phyloP scores from a whole-genome alignment of 352 stramenopile species.

The Globisporangium solare region DNA sequence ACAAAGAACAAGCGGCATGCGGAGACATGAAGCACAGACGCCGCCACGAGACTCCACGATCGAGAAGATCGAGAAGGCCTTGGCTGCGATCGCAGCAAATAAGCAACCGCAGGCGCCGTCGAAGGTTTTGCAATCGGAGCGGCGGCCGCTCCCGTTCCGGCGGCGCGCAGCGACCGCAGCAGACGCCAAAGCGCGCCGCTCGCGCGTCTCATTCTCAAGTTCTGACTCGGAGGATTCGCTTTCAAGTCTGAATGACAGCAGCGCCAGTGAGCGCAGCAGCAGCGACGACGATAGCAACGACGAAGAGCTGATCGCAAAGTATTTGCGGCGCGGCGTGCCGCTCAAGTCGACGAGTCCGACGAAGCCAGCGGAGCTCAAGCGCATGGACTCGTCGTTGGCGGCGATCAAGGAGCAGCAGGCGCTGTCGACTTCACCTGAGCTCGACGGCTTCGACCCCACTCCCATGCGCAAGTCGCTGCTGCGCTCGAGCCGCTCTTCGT shows the following conservation, averaged over 20 bases:
- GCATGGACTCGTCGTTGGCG: constrained; percentile 4
- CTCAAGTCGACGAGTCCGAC: constrained; percentile 6
- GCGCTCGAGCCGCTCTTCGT: not conserved
- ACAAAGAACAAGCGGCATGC: not conserved
- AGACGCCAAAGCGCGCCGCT: constrained; percentile 2
- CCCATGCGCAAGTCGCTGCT: not conserved
- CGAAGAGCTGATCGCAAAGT: constrained; percentile 18
- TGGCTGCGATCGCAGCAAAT: not conserved
- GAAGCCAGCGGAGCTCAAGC: not conserved
- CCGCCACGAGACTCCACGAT: too few species aligned
- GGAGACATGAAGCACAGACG: not conserved
- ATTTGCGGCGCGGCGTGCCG: constrained; percentile 10
- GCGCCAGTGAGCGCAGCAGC: constrained; percentile 3
- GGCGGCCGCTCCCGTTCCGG: not conserved
- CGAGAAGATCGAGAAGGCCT: not conserved
- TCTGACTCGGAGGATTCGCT: constrained; percentile 9
- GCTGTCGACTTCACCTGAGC: not conserved
- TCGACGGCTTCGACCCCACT: not conserved
- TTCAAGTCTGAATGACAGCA: constrained; percentile 15
- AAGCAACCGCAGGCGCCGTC: not conserved
- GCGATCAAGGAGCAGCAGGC: constrained; percentile 14
- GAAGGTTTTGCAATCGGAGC: not conserved
- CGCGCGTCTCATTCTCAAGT: constrained; percentile 1
- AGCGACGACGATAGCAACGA: constrained; percentile 6
- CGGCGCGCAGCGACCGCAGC: constrained; percentile 9